Evolutionary conservation across 306 rosid genomes (phyloP), one percentile per base, ranked within the genome.

Genomic region (Aeschynomene evenia): DNA sequence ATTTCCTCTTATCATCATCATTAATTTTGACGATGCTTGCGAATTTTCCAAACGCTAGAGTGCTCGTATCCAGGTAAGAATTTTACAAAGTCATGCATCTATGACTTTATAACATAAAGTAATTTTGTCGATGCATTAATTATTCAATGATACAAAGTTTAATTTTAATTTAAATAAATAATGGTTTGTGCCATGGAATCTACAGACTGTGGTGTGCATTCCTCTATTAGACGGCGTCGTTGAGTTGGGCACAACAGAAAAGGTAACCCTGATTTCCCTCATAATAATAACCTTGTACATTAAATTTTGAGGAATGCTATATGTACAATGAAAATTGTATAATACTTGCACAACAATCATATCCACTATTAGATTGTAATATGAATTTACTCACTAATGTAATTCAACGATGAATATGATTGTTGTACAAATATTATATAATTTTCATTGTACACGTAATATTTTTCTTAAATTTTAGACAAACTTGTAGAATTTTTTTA

Each of bases 121-220:
- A 45, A 26, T 58, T 23, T n/a, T 49, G 36, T 18, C 33, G 2
- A 18, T 50, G 21, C 37, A 69, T 45, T 53, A 21, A 16, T 1
- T 18, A 1, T n/a, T n/a, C 2, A 37, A 10, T n/a, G n/a, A n/a
- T 14, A 50, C 3, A 19, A 53, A 45, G 9, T 5, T 22, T 1
- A 12, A 36, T 36, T 36, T 36, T 37, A 51, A 16, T n/a, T 71
- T 45, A 0, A 20, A n/a, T n/a, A 2, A 46, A 20, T 34, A n/a
- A 39, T 15, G 26, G 2, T 71, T 40, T 59, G 51, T 18, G 36
- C 3, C 53, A 26, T 81, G 31, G 73, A 33, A 59, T 9, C 24
- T 64, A 75, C 91, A 94, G 92, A 91, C 99, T 0, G 97, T 94
- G 52, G 85, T 94, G 53, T 94, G 99, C 83, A 85, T 94, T 84